phyloP scores from a whole-genome alignment of 202 grass and related monocot genomes.

The Alloteropsis angusta region DNA sequence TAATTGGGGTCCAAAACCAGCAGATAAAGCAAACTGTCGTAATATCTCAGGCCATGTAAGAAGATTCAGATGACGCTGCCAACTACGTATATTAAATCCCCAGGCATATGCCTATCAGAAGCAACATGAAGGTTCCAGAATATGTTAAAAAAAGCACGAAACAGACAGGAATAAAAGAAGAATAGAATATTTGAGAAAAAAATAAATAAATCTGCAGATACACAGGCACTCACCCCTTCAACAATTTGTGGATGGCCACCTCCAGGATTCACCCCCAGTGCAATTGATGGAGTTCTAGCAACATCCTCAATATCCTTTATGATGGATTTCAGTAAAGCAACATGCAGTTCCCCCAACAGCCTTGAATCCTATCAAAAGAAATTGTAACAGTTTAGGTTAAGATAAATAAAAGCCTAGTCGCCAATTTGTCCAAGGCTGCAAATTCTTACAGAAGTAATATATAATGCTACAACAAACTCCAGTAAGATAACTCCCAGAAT shows the following conservation, averaged over 20 bases:
- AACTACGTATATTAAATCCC: slow-evolving; percentile 81
- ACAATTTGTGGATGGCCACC: slow-evolving; percentile 84
- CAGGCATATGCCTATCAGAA: slow-evolving; percentile 81
- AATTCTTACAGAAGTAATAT: neutral
- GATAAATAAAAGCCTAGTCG: no score
- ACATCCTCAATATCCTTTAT: slow-evolving; percentile 98
- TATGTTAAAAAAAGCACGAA: slow-evolving; percentile 14
- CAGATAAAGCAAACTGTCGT: slow-evolving; percentile 80
- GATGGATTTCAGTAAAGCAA: slow-evolving; percentile 75
- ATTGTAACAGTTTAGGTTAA: neutral
- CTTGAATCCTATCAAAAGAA: slow-evolving; percentile 71
- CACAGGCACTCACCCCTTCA: slow-evolving; percentile 55
- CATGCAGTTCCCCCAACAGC: slow-evolving; percentile 69
- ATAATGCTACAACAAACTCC: neutral
- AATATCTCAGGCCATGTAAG: slow-evolving; percentile 92
- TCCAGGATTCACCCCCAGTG: slow-evolving; percentile 54
- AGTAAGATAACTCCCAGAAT: neutral
- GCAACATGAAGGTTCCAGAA: no score
- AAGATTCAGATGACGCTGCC: slow-evolving; percentile 70
- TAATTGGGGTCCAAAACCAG: slow-evolving; percentile 73
- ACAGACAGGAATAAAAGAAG: slow-evolving; percentile 13
- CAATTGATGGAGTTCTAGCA: slow-evolving; percentile 58
- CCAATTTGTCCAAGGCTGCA: no score
- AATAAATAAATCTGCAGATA: no score
- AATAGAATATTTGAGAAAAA: slow-evolving; percentile 11